Evolutionary conservation across 2,329 filamentous ascomycete species (phyloP), one percentile per base, ranked within the genome.

Genomic region (Sclerotinia subarctica): DNA sequence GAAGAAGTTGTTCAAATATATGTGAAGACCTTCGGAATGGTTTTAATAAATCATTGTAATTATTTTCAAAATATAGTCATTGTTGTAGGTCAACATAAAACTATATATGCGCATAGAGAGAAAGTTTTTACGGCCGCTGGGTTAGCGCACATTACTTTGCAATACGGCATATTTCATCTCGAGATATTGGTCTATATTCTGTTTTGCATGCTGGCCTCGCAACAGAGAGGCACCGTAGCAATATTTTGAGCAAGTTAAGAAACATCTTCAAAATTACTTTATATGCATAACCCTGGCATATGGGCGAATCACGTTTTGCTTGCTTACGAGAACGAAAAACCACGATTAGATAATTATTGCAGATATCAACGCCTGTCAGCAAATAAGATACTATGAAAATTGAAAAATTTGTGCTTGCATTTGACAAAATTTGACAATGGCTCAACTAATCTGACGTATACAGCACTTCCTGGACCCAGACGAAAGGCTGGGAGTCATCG

Each of bases 111-210:
- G 19, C 0, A 19, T 19, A 19, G 1, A 19, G 6, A 60, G 38
- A 2, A 10, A 17, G 0, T 35, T 1, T 5, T 0, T 24, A 19
- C 26, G 11, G 24, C 17, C 5, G 10, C 4, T 2, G 0, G 4
- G 2, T 19, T 1, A 1, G 29, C 21, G 7, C 1, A 35, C 0
- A 19, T 19, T 32, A 6, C 3, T 4, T 35, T 7, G 13, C 21
- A 24, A 3, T 49, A 49, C 21, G 2, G 13, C 19, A 17, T n/a
- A 13, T 24, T 42, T 42, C 5, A 3, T 35, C 8, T 6, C 1
- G 13, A 35, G 21, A 24, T 2, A 32, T 29, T 46, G 17, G 17
- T 35, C 15, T 38, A 24, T 1, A 7, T 21, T 5, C 15, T 24
- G 4, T 1, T 38, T 24, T 62, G 21, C 6, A 17, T 49, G 21